Evolutionary conservation across 208 protist species (phyloP).

Genomic region (Trypanosomatidae sp.): DNA sequence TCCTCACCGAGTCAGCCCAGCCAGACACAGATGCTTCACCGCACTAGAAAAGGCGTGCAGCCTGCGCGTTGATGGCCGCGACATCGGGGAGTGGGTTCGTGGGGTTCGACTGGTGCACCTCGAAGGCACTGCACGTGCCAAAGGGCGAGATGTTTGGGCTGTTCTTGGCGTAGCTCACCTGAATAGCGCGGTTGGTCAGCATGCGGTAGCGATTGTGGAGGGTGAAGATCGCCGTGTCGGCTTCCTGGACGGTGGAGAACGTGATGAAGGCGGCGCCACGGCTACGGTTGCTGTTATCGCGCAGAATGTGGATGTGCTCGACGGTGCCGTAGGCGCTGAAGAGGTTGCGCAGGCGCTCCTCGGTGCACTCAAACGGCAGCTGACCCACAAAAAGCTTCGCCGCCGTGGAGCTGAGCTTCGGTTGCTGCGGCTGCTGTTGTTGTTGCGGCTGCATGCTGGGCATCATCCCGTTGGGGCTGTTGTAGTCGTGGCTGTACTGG

Average conservation of each 20-base stretch:
- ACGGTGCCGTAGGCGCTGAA: conserved; percentile 87
- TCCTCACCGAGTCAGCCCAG: too few species aligned
- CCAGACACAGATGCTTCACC: too few species aligned
- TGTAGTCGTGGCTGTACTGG: conserved; percentile 21
- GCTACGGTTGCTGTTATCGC: conserved; percentile 81
- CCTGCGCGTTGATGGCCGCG: conserved; percentile 33
- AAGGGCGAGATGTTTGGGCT: conserved; percentile 85
- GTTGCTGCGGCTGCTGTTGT: conserved; percentile 31
- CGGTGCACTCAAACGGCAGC: conserved; percentile 82
- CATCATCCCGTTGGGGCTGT: conserved; percentile 10
- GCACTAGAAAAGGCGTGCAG: conserved; percentile 36
- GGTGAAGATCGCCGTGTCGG: conserved; percentile 87
- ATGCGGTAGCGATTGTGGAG: conserved; percentile 90
- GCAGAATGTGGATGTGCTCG: conserved; percentile 87
- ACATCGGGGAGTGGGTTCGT: conserved; percentile 86
- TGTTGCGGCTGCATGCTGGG: conserved; percentile 26
- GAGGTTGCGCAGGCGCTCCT: conserved; percentile 77
- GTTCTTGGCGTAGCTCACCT: conserved; percentile 91
- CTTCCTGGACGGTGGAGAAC: conserved; percentile 76
- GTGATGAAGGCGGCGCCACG: conserved; percentile 87
- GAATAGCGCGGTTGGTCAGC: conserved; percentile 85
- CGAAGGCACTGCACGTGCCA: conserved; percentile 66
- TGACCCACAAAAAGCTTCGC: conserved; percentile 89
- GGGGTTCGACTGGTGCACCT: conserved; percentile 81
- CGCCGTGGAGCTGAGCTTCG: conserved; percentile 37